Evolutionary conservation across 768 basidiomycete species (phyloP), one percentile per base, ranked within the genome.

Genomic region (Phylloporus arenicola): DNA sequence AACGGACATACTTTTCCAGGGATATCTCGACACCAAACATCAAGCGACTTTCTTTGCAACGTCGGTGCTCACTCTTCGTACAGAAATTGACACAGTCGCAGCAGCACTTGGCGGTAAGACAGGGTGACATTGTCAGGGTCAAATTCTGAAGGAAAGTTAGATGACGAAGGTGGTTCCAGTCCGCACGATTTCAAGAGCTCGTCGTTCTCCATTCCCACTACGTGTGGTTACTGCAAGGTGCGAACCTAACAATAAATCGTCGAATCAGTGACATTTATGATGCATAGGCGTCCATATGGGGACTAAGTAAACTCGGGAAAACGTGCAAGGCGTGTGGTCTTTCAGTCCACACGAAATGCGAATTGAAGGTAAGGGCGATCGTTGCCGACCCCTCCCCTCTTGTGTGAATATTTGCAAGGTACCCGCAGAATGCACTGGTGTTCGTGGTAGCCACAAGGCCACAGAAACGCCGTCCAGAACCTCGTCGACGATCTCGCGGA

Each of bases 121-220:
- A 33, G 30, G 30, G 3, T 31, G 20, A 41, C 45, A 9, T 13
- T 29, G 31, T 38, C 20, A 14, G 19, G n/a, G 30, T 25, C 43
- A 13, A n/a, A 19, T 29, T 24, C 35, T 57, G 33, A 60, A 35
- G 46, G 53, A 49, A 48, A 40, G 34, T 14, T 57, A 92, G 90
- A 79, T 57, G 90, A 92, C 58, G 77, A 83, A 60, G 90, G 90
- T 25, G 76, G 72, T 11, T 78, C 80, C 57, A 74, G 68, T 46
- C 88, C 86, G 3, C 90, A 92, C 64, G 72, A 78, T 25, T 92
- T 92, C 75, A 92, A 92, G 70, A 83, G 83, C 55, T 83, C 89
- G 3, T 81, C 86, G 2, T 92, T 92, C 68, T 88, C 88, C 16
- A 89, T 92, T 45, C 89, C 90, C 6, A 87, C 88, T 6, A 75